Conservation (phyloP, 1,139 yeast species). For the Yamadazyma jaroonii region DNA sequence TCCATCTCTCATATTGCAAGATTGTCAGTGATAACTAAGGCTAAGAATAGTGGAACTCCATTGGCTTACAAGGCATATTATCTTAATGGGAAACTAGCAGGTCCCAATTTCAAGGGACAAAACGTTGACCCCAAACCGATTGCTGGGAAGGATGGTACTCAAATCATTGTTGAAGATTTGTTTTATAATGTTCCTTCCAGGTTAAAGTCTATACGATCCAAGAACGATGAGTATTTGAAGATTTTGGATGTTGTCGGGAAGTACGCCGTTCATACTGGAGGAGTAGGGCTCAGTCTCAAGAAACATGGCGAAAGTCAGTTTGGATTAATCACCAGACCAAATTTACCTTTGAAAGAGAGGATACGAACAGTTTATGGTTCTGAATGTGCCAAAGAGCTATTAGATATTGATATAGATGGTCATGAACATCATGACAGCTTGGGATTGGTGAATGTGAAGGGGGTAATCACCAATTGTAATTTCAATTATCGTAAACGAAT, state of each 20-base stretch:
- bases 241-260: constrained; percentile 82
- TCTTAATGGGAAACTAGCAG: constrained; percentile 57
- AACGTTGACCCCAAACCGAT: constrained; percentile 59
- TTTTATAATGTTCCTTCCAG: constrained; percentile 89
- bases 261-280: constrained; percentile 72
- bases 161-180: constrained; percentile 79
- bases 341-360: constrained; percentile 54
- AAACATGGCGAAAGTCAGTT: constrained; percentile 66
- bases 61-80: constrained; percentile 73
- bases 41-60: constrained; percentile 37
- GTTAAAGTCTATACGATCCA: constrained; percentile 59
- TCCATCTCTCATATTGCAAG: constrained; percentile 61
- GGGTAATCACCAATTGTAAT: constrained; percentile 71
- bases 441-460: constrained; percentile 53
- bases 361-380: constrained; percentile 75
- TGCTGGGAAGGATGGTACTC: constrained; percentile 90
- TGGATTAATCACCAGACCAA: constrained; percentile 53
- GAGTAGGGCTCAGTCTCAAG: constrained; percentile 77
- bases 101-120: constrained; percentile 30
- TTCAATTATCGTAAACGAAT: constrained; percentile 65
- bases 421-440: constrained; percentile 17
- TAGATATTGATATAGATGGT: constrained; percentile 35
- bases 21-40: constrained; percentile 76
- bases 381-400: constrained; percentile 61
- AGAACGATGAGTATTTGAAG: constrained; percentile 71